Base-by-base conservation (phyloP, 1,284 basidiomycete species). In the Tilletia horrida region DNA sequence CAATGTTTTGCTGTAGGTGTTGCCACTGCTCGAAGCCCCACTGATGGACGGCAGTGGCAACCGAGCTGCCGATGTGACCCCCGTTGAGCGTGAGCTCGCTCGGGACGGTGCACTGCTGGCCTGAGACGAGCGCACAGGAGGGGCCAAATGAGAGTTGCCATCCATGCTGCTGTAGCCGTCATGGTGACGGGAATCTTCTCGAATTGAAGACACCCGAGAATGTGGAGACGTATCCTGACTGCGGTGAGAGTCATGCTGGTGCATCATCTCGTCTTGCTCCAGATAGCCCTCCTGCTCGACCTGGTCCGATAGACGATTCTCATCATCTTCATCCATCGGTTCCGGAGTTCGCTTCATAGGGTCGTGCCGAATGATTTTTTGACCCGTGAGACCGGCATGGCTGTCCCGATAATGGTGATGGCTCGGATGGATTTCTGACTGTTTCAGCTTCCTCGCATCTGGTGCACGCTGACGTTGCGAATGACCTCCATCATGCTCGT, bases 21-120 rank as follows among this genome's bases (percentile, higher is more conserved):
- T 23, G n/a, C 21, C 27, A 29, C 18, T 35, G 55, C 55, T 40
- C 55, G 25, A 25, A 0, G 55, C 29, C 13, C 50, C 50, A 6
- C 55, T 59, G 29, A 59, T 25, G 14, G 55, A 59, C 31, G 55
- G 55, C 55, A 59, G 55, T 9, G 55, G 55, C 55, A 59, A 27
- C 21, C 55, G 55, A 16, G 55, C 55, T 14, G 55, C 55, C 11
- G 55, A 25, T 11, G 55, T 40, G 11, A 40, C 35, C 4, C 35
- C 35, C 35, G 35, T 11, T 40, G 35, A 40, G 35, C 35, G 35
- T 4, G 35, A 4, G 11, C 35, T 40, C 35, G 35, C 4, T 11
- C 35, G 35, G 35, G 35, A 40, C 35, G 35, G 35, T 4, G 35
- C 35, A 40, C 35, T 40, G 11, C 35, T 40, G 35, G 35, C 35